Evolutionary conservation across 139 green algal genomes (phyloP), one percentile per base, ranked within the genome.

Genomic region (Ostreobium quekettii): DNA sequence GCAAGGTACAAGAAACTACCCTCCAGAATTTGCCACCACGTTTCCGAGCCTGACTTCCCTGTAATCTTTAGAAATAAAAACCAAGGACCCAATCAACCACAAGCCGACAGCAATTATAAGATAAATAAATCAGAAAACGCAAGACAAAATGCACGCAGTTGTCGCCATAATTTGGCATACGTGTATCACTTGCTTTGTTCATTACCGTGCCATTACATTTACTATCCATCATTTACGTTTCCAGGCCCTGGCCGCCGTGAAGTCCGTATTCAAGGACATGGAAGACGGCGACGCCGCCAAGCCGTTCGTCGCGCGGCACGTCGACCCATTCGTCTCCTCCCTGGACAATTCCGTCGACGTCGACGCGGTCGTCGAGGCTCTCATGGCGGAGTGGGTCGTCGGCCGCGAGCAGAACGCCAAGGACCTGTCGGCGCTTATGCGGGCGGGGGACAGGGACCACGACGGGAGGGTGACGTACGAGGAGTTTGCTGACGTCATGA

Each of bases 401-500:
- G 19, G 42, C 11, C 11, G 42, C 11, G 42, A 53, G 11, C 42
- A 53, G 42, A 53, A 53, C 42, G 19, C 42, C 15, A 53, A 53
- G 19, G 42, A 53, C 19, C 42, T 53, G 15, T 26, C 42, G 19
- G 42, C 42, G 42, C 42, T 53, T 11, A 26, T 53, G 15, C 15
- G 19, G 19, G 42, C 15, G 42, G 42, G 42, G 19, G 42, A 53
- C 42, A 53, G 42, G 19, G 42, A 53, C 19, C 42, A 53, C 15
- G 42, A 53, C 19, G 42, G 42, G 15, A 53, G 19, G 15, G 11
- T 53, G 42, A 19, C 42, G 15, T 53, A 26, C 42, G 42, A 53
- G 11, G 42, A 53, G 42, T 53, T 53, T 19, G 19, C 42, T 53
- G 42, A 53, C 19, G 42, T 53, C 42, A 53, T 53, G 42, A 53